Conservation (phyloP, 352 stramenopile genomes). For the Pythium brassicae region DNA sequence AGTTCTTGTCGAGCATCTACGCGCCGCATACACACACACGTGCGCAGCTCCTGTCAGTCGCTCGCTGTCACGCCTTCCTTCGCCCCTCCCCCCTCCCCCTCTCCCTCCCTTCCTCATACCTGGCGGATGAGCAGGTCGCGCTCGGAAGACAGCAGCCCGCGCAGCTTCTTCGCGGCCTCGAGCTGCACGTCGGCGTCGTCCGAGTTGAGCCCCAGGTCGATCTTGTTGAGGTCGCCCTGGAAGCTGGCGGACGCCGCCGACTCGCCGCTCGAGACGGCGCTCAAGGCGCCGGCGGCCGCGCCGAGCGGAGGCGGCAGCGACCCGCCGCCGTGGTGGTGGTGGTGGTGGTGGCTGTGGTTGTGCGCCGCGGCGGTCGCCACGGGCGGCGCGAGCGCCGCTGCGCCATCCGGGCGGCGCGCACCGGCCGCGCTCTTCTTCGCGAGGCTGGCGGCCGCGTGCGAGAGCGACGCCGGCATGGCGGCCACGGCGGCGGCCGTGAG, state of each 20-base stretch:
- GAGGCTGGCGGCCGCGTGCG: conserved; percentile 35
- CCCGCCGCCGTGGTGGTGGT: conserved; percentile 23
- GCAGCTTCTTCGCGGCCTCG: conserved; percentile 83
- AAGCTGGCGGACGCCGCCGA: conserved; percentile 52
- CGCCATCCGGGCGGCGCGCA: conserved; percentile 65
- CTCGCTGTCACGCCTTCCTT: background rate
- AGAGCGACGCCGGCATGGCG: conserved; percentile 57
- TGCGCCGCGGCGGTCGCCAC: background rate
- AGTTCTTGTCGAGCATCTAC: conserved; percentile 88
- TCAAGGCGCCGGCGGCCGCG: background rate
- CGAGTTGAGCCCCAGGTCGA: conserved; percentile 74
- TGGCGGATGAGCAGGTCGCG: conserved; percentile 83
- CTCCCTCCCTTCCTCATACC: conserved; percentile 22
- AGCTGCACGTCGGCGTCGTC: conserved; percentile 80
- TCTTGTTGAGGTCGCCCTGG: conserved; percentile 80
- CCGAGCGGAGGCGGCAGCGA: conserved; percentile 21
- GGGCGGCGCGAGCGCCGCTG: conserved; percentile 19
- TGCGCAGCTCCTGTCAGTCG: background rate
- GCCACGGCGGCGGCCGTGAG: conserved; percentile 70
- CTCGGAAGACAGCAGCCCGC: conserved; percentile 79
- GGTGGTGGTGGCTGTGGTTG: conserved; percentile 32
- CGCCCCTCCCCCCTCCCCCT: too few species aligned
- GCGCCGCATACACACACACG: background rate
- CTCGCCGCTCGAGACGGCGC: conserved; percentile 17
- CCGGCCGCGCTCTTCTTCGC: conserved; percentile 44